Evolutionary conservation across 495 filamentous ascomycete species (phyloP), one percentile per base, ranked within the genome.

Genomic region (Hypomontagnella submonticulosa): DNA sequence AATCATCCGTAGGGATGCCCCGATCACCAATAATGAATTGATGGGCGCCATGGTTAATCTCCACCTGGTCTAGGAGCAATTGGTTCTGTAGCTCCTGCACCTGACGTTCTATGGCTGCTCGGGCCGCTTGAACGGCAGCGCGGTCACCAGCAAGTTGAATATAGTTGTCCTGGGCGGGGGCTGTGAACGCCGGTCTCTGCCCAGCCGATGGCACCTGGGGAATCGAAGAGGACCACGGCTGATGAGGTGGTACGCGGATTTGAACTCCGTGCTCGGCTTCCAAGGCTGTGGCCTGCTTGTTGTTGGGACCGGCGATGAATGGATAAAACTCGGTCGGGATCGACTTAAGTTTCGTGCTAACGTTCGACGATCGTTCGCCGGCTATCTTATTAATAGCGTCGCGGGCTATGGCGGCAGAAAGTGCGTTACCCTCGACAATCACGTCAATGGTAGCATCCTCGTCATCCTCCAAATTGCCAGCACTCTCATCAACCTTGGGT

Each of bases 241-340:
- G 87, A 69, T 93, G 89, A 27, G 89, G 85, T 54, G 93, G 93
- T 42, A 97, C 87, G 47, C 90, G 84, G 33, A 97, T 79, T 71
- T 89, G 88, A 13, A 95, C 77, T 51, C 87, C 87, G 19, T 77
- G 76, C 41, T 79, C 71, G 23, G 78, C 73, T 75, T 97, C 91
- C 36, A 97, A 82, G 36, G 84, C 83, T 38, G 85, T 82, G 61
- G 91, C 77, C 43, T 84, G 79, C 32, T 80, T 78, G 70, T 92
- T 90, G 71, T 93, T 86, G 11, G 90, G 85, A 19, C 93, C 93
- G 19, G 91, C 89, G 73, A 99, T 90, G 80, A 98, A 98, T 11
- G 94, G 96, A 77, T 92, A 99, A 74, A 91, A 96, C 73, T 97
- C 92, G 15, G 93, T 88, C 2, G 93, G 94, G 58, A 97, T 89